Base-by-base conservation (phyloP, 2,329 filamentous ascomycete genomes). In the Coniochaeta sp. region DNA sequence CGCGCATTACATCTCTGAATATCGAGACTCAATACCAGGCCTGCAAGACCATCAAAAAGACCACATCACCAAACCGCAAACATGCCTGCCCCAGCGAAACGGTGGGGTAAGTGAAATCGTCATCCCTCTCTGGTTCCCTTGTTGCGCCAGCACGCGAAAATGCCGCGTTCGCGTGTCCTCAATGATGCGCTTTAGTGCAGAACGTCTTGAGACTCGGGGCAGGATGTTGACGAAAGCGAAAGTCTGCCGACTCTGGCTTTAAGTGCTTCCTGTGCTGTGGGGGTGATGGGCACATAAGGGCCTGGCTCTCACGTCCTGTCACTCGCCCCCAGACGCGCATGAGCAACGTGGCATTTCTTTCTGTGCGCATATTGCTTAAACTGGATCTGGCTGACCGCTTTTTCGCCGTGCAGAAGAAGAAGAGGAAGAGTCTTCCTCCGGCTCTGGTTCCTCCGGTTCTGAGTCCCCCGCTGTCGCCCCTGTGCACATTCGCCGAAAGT, bases 401-500 rank as follows among this genome's bases (percentile, higher is more conserved):
- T 65, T 67, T 64, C 58, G 19, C 19, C 31, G 33, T 58, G 63
- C 58, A 73, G 71, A 73, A 44, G 73, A 74, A 19, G 76, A 77
- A 63, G 72, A 74, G 12, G 72, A 73, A 34, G 72, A 72, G 22
- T 70, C 71, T 38, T 73, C 71, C 40, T 73, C 72, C 58, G 70
- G 69, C 60, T 52, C 47, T 6, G 47, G 26, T 17, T 52, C 68
- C 22, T 70, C 68, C n/a, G 66, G 69, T 61, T 68, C 72, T 26
- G 64, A 72, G 31, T 76, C 79, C 16, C 72, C 79, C 34, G 72
- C 74, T 2, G 67, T 73, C 56, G 73, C 69, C 43, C 72, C 72
- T 61, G 68, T 70, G n/a, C 34, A 34, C 19, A 31, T 58, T 17
- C 56, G 56, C 58, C 78, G 80, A 65, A 91, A 95, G 79, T 96